These are phyloP conservation scores for Physocladia obscura DNA, from an alignment of 192 early-diverging fungal genomes.

Conservation along the genomic window DNA sequence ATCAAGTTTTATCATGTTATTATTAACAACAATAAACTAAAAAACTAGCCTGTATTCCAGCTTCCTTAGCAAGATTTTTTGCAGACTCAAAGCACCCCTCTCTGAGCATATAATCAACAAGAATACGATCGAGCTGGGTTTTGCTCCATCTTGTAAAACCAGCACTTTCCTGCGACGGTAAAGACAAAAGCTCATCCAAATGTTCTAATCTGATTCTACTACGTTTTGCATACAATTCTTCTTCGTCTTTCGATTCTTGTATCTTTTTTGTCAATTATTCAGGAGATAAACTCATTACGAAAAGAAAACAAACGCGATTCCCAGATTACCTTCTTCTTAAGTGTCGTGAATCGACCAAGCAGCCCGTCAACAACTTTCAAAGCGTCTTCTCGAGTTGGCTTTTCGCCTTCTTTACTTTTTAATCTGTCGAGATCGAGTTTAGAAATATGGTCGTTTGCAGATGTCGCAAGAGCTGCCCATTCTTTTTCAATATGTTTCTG, in stretches of 20 bases:
- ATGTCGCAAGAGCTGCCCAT: constrained; percentile 38
- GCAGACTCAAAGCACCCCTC: constrained; percentile 81
- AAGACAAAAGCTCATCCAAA: constrained; percentile 67
- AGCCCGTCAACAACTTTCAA: constrained; percentile 62
- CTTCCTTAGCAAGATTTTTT: constrained; percentile 52
- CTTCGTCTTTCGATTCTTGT: constrained; percentile 74
- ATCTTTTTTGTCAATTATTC: constrained; percentile 20
- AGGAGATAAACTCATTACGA: background rate
- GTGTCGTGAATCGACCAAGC: constrained; percentile 59
- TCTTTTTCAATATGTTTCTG: constrained; percentile 88
- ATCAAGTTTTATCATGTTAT: background rate
- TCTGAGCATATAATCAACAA: constrained; percentile 95
- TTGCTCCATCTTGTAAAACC: constrained; percentile 86
- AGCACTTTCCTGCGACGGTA: constrained; percentile 59
- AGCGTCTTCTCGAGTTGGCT: constrained; percentile 47
- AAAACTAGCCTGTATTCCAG: constrained; percentile 60
- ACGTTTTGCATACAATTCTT: constrained; percentile 65
- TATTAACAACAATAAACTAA: background rate
- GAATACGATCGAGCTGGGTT: constrained; percentile 78
- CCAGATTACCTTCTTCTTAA: constrained; percentile 72
- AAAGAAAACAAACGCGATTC: background rate
- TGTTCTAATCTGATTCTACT: constrained; percentile 75
- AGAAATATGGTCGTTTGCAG: constrained; percentile 19
- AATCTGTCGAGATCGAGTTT: background rate
- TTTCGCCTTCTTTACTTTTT: background rate